Evolutionary conservation across 2,329 filamentous ascomycete species (phyloP), one percentile per base, ranked within the genome.

Genomic region (Fonsecaea erecta): DNA sequence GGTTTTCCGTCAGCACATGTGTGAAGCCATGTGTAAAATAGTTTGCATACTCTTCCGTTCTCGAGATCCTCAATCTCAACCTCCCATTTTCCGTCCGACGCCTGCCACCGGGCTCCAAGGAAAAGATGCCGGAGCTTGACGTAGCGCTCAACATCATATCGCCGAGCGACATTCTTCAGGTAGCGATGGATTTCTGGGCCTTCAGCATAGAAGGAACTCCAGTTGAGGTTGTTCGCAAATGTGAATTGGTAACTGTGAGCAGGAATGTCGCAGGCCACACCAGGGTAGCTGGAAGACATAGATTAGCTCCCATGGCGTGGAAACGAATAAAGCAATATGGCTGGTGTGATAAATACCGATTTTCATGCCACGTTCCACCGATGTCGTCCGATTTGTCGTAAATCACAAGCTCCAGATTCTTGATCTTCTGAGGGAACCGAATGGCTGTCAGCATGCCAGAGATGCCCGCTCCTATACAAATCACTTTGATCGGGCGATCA

Each of bases 171-270:
- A 35, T 59, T 48, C 54, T 58, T 57, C 34, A 64, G 43, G 59
- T 72, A 72, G 7, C 53, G 14, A 28, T 63, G 59, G 11, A 71
- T 70, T 58, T 72, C 64, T 11, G 58, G 32, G 2, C 64, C 18
- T n/a, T 26, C 8, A 12, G 34, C 57, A 52, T 70, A 74, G 40
- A 67, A 71, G n/a, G 67, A 52, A 6, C 62, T 63, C 72, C 72
- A 74, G 14, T 70, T 32, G 73, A 81, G 82, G 35, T 66, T 66
- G 28, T 52, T 55, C 63, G 81, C 81, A 74, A 82, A 85, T 5
- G 77, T 78, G 66, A 81, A 83, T 62, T 84, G 80, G 55, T 83
- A 83, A 28, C 78, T 79, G 56, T 82, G 80, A 3, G 75, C 75
- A 0, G 81, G 80, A 30, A 82, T 80, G 68, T 83, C 80, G 30